Evolutionary conservation across 371 early-diverging fungal species (phyloP), one percentile per base, ranked within the genome.

Genomic region (Mucor plumbeus): DNA sequence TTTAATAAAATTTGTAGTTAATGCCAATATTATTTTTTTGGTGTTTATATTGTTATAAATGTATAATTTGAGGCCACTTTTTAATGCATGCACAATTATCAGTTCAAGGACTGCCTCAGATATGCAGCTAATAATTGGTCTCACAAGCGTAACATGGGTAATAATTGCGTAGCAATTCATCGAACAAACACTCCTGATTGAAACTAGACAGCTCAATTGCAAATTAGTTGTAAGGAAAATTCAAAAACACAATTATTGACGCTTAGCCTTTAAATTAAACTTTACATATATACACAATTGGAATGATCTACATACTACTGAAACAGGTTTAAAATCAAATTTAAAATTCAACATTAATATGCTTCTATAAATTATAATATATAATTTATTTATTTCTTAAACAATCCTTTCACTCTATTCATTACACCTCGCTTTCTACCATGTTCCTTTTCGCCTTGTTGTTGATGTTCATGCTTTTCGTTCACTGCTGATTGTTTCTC

Each of bases 321-420:
- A 38, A 38, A 9, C 38, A 38, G 11, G 38, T 38, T 38, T 38
- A 38, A 21, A 21, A 48, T 19, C 19, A 48, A 8, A 48, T 48
- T 48, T 19, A 1, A 26, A 21, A 50, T 50, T 26, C 50, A 50
- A 10, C 50, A 50, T 21, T 26, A 13, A 26, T 50, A 1, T 50
- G 21, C 19, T 50, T 50, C 26, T 50, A 9, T 50, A 50, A 9
- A 50, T 21, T 38, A 38, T 26, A 3, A 26, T 26, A 3, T 3
- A 5, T 4, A 38, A 21, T 11, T 10, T 15, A 7, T 69, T 71
- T 71, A 74, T 67, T 80, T 74, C 58, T 80, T 80, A n/a, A 80
- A 80, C 21, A 75, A 62, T 14, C 78, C 78, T 41, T 80, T 80
- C 17, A 75, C 64, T 58, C 71, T 77, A 41, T 70, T 63, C 57